Evolutionary conservation across 2,329 filamentous ascomycete species (phyloP).

Genomic region (Gyromitra esculenta): DNA sequence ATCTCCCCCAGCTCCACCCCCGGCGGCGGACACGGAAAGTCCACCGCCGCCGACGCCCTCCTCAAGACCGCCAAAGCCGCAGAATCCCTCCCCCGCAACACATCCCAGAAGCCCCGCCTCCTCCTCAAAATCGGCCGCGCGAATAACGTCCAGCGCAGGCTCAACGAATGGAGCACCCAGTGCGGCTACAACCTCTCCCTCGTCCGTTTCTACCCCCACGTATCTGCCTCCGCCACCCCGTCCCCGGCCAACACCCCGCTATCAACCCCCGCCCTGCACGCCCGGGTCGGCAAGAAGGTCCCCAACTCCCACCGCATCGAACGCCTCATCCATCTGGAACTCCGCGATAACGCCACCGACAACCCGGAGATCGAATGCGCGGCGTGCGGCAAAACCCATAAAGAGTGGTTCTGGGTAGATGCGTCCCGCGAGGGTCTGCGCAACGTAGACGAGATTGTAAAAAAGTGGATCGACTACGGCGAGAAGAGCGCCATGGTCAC

Average conservation of each 20-base stretch:
- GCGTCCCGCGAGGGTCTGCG: slow-evolving; percentile 76
- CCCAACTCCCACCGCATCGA: slow-evolving; percentile 89
- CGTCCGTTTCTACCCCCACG: slow-evolving; percentile 90
- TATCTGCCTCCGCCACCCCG: slow-evolving; percentile 63
- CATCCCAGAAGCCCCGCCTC: slow-evolving; percentile 58
- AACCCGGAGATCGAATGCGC: slow-evolving; percentile 67
- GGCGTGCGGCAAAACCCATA: slow-evolving; percentile 83
- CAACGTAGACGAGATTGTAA: slow-evolving; percentile 76
- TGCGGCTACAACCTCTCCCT: slow-evolving; percentile 89
- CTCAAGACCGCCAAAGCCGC: slow-evolving; percentile 54
- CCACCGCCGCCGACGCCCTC: slow-evolving; percentile 61
- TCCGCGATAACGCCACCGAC: slow-evolving; percentile 66
- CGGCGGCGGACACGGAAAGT: slow-evolving; percentile 58
- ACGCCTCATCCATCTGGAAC: slow-evolving; percentile 86
- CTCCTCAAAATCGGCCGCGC: slow-evolving; percentile 73
- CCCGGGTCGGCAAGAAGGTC: slow-evolving; percentile 70
- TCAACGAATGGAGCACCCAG: slow-evolving; percentile 93
- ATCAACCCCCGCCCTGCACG: slow-evolving; percentile 13
- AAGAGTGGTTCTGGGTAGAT: slow-evolving; percentile 94
- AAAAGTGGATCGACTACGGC: slow-evolving; percentile 87
- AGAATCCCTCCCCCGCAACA: slow-evolving; percentile 61
- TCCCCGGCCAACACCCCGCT: slow-evolving; percentile 54
- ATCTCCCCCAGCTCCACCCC: slow-evolving; percentile 67
- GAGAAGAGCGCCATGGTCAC: slow-evolving; percentile 61
- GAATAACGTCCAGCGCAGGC: slow-evolving; percentile 82